phyloP scores from a whole-genome alignment of 306 rosid species.

The Rubus idaeus region DNA sequence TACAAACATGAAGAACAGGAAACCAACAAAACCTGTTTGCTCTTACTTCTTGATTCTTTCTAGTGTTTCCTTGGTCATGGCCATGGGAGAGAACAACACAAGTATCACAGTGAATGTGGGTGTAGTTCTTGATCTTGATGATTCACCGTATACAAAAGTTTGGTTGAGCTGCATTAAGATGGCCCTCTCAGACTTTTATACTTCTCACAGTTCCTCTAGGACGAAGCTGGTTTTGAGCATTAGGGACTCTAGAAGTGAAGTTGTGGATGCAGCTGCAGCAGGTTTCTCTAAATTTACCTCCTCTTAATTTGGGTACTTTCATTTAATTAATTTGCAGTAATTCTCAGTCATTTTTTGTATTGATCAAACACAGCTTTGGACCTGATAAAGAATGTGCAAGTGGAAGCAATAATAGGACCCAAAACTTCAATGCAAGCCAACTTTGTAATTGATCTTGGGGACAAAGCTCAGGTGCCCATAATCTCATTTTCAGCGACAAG shows the following conservation, averaged over 20 bases:
- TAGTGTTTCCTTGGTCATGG: neutral
- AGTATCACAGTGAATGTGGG: conserved; percentile 9
- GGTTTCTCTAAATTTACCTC: conserved; percentile 6
- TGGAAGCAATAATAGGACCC: conserved; percentile 46
- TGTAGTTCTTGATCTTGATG: conserved; percentile 2
- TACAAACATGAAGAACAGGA: neutral
- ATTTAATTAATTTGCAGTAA: neutral
- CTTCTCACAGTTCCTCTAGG: neutral
- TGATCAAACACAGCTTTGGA: conserved; percentile 36
- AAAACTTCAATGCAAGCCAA: conserved; percentile 26
- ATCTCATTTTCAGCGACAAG: conserved; percentile 33
- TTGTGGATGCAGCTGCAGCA: conserved; percentile 23
- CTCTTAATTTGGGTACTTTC: neutral
- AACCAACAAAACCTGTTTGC: neutral
- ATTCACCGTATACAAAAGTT: neutral
- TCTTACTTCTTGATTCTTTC: neutral
- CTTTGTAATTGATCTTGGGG: conserved; percentile 30
- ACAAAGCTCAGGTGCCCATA: conserved; percentile 39
- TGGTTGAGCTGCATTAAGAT: conserved; percentile 2
- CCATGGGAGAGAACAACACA: neutral
- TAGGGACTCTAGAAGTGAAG: neutral
- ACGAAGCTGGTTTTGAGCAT: neutral
- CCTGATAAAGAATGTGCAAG: conserved; percentile 45
- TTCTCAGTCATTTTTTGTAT: neutral
- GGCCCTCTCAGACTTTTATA: neutral